A percentile compares a stretch with the other conserved stretches of the same genome.
Evolutionary conservation across 768 basidiomycete species (phyloP).

Genomic region (Russula compacta): DNA sequence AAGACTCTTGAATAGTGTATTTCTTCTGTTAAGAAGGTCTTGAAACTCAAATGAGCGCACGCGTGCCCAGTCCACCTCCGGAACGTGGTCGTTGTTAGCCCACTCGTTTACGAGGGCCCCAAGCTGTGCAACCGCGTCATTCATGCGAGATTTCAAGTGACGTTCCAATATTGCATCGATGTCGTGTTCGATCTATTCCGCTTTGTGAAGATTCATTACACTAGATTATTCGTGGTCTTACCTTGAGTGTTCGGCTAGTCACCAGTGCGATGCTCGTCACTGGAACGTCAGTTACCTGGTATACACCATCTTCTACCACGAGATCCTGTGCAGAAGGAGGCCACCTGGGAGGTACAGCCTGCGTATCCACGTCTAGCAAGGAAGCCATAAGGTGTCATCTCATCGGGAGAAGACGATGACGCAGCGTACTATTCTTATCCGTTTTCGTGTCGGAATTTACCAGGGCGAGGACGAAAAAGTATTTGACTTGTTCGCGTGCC

Average conservation of each 20-base stretch:
- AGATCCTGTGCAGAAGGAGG: slow-evolving; percentile 48
- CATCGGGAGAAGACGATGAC: background rate
- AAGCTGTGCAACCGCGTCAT: slow-evolving; percentile 44
- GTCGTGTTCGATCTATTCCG: slow-evolving; percentile 46
- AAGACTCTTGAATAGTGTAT: slow-evolving; percentile 39
- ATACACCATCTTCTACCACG: slow-evolving; percentile 43
- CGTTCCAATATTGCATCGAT: slow-evolving; percentile 57
- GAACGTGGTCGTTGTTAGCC: slow-evolving; percentile 36
- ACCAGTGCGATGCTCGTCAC: slow-evolving; percentile 70
- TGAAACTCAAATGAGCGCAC: slow-evolving; percentile 88
- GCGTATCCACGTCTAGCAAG: slow-evolving; percentile 44
- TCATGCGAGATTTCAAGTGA: slow-evolving; percentile 53
- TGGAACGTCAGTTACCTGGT: slow-evolving; percentile 58
- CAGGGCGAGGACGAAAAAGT: slow-evolving; percentile 63
- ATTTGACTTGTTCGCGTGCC: slow-evolving; percentile 39
- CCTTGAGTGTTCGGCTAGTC: slow-evolving; percentile 65
- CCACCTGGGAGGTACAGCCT: slow-evolving; percentile 67
- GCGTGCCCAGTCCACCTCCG: slow-evolving; percentile 80
- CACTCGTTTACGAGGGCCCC: slow-evolving; percentile 49
- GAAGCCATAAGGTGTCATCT: background rate
- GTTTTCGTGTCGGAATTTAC: slow-evolving; percentile 56
- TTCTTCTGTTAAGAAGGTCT: slow-evolving; percentile 58
- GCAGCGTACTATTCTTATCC: slow-evolving; percentile 40
- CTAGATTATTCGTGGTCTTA: slow-evolving; percentile 22
- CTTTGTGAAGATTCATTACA: background rate